Percentiles rank a stretch among this genome's conserved stretches.
Conservation (phyloP, 768 basidiomycete genomes). For the Hortiboletus campestris region DNA sequence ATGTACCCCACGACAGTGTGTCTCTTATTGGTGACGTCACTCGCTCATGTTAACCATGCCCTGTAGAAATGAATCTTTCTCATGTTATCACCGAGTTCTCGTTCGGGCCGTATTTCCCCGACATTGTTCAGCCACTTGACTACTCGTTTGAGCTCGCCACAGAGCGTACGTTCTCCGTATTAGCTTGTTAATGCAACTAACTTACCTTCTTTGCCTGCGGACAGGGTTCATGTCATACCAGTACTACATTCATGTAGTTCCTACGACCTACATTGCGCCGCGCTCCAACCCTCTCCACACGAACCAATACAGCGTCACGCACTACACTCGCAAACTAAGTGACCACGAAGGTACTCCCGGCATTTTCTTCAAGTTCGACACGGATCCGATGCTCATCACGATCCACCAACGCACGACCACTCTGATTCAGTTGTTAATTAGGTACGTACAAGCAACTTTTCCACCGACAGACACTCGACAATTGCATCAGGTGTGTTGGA, state of each 20-base stretch:
- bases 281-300: conserved; percentile 63
- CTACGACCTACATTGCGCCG: conserved; percentile 86
- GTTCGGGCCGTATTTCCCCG: conserved; percentile 94
- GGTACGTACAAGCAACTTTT: conserved; percentile 32
- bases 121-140: conserved; percentile 92
- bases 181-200: not conserved
- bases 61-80: conserved; percentile 89
- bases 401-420: conserved; percentile 87
- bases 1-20: conserved; percentile 84
- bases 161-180: conserved; percentile 44
- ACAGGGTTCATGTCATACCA: conserved; percentile 88
- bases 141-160: conserved; percentile 76
- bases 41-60: not conserved
- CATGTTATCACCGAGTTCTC: conserved; percentile 97
- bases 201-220: not conserved
- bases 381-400: conserved; percentile 85
- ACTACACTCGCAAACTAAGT: conserved; percentile 75
- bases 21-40: conserved; percentile 14
- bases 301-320: conserved; percentile 92
- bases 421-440: conserved; percentile 77
- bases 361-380: conserved; percentile 98
- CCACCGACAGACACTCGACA: not conserved
- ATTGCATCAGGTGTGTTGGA: conserved; percentile 63
- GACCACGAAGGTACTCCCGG: conserved; percentile 83
- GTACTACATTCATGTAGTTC: conserved; percentile 94